Base-by-base conservation (phyloP, 176 grass and related monocot species). In the Musa itinerans region DNA sequence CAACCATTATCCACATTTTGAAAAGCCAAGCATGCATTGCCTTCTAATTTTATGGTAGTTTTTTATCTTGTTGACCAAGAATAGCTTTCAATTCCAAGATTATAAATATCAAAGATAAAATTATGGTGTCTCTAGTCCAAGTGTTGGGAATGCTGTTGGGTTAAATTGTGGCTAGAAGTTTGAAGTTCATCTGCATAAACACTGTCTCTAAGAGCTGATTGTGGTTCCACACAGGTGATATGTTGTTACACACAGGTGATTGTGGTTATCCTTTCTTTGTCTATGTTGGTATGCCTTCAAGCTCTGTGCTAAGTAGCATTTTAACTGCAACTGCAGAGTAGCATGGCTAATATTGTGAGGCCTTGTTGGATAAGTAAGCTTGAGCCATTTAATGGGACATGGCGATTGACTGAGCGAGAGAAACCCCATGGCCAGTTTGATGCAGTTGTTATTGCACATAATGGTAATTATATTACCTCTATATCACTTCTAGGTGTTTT, bases 291-390 rank as follows among this genome's bases (percentile, higher is more conserved):
- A 24, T 77, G 49, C 21, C 68, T 52, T 65, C 57, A 52, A 15
- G 78, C 76, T 51, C 49, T 16, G 77, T 73, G 52, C 70, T 92
- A 69, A 87, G 50, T 74, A 8, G 25, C 59, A 78, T 73, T 11
- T 52, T 20, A 76, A 76, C 25, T 77, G 43, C 57, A 22, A 83
- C 21, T 87, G 73, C 90, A 98, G 88, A 87, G 20, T 84, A 83
- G 79, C 52, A 54, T 87, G 63, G 51, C 89, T 73, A 74, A 93
- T 78, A 77, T 93, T 74, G 82, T 91, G 20, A 81, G 86, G 16
- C 84, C 88, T 75, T 91, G 82, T 50, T 93, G 94, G 90, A 93
- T 98, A 85, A 93, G 94, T 81, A 89, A 93, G 70, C 86, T 98
- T 15, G 94, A 98, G 73, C 90, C 90, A 0, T 89, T 91, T 72